Evolutionary conservation across 495 filamentous ascomycete genomes (phyloP), one percentile per base, ranked within the genome.

Genomic region (Daldinia bambusicola): DNA sequence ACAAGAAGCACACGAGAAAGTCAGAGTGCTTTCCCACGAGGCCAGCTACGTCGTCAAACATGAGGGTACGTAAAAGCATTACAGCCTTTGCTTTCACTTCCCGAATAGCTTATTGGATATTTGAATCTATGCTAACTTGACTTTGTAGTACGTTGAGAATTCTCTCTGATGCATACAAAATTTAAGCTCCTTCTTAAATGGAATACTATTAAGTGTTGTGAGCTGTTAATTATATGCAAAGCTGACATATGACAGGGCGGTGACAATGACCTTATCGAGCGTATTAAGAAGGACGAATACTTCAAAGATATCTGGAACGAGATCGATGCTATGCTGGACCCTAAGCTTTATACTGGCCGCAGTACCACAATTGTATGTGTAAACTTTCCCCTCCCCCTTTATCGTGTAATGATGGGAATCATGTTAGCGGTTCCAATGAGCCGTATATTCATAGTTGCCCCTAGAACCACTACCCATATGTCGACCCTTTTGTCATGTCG

Each of bases 1-100:
- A 56, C 95, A 99, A 77, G 92, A 97, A 26, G 91, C 95, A 3
- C 96, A 99, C 78, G 95, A 98, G 82, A 84, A 93, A 76, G 93
- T 98, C 81, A 88, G 92, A 62, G 91, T 97, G 13, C 85, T 98
- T 64, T 92, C 88, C n/a, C 94, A 95, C 79, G 84, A 98, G 82
- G 94, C 95, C 4, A 86, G 85, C 67, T 84, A 85, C 41, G 88
- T 90, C 16, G 93, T 99, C 57, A 98, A 98, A 85, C 85, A 84
- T 20, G 75, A 85, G 61, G 94, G 93, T 45, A 87, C 9, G 58
- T 51, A 22, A 32, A 34, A 18, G 4, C 14, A 60, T 4, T 14
- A 50, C 7, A 37, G 4, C 8, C 13, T n/a, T 37, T 50, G 6
- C 14, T 50, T 61, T 10, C 18, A 48, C n/a, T 20, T 36, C 37